Base-by-base conservation (phyloP, 78 protist species). In the slime mould (Dictyostelium discoideum) region DNA sequence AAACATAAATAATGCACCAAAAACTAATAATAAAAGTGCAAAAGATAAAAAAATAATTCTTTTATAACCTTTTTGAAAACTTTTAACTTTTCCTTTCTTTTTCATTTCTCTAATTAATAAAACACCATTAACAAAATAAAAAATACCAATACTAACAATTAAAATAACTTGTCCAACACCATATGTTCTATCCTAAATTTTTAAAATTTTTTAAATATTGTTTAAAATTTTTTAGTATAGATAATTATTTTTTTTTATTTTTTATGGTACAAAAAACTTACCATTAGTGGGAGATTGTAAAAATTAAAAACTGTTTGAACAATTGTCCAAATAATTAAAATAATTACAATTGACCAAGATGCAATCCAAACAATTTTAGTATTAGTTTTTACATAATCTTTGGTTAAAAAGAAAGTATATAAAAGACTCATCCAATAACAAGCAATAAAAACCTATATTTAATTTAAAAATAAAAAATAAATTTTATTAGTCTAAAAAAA, bases 91-190 rank as follows among this genome's bases (percentile, higher is more conserved):
- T 40, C n/a, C 18, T 26, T 18, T n/a, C 46, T 32, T 26, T 74
- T 78, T 78, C 44, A 78, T 78, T 9, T 46, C 84, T 44, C 39
- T n/a, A 40, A 32, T 50, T n/a, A 78, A 78, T 8, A 78, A 40
- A 16, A 78, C 10, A 32, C 81, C 81, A 74, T 74, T 74, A 14
- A 37, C n/a, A 16, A 74, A 74, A 74, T 74, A 74, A 74, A 74
- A 74, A 3, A 20, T 13, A 16, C 81, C 81, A 74, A 74, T 74
- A 74, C 81, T 39, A 74, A 29, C 42, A 32, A 74, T 39, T 29
- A 74, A 13, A 10, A 74, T 5, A 6, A 74, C 40, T 74, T 74
- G 81, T 10, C 81, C 81, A 74, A 16, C 11, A 6, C 81, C 81
- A 37, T 74, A 74, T 16, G 48, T 32, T 32, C 50, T 37, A 74